Evolutionary conservation across 2,329 filamentous ascomycete species (phyloP), one percentile per base, ranked within the genome.

Genomic region (Claviceps quebecensis): DNA sequence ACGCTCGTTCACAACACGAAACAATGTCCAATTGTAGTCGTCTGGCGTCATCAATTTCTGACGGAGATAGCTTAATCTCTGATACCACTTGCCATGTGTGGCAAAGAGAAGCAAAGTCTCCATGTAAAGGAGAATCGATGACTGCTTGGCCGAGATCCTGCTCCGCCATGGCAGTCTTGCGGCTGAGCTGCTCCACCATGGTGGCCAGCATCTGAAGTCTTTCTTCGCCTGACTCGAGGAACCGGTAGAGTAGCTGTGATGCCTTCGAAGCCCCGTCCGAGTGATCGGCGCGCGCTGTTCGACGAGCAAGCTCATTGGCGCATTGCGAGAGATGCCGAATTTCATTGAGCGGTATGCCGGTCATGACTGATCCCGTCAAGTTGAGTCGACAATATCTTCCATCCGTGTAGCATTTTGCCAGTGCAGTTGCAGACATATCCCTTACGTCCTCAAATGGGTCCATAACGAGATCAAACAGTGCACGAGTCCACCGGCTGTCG

Each of bases 381-480:
- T 48, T 45, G 19, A 66, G 60, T 11, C 54, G 54, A 11, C 55
- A 56, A 41, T 65, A 70, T 23, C 67, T 62, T 16, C 63, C 58
- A 23, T 69, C 65, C 2, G 71, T 66, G 41, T 78, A 70, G n/a
- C 77, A 59, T 49, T 70, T 72, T 55, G 63, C 65, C 29, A 86
- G 58, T 2, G 81, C 68, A 1, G 65, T 66, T 0, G 73, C 69
- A 2, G 80, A 75, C 39, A 69, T 67, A 44, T 77, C 80, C 57
- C 91, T 77, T 4, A 97, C 86, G 65, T 98, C 93, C 52, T 97
- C 93, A 60, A 95, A 98, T 0, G 91, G 87, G 59, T 98, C 87
- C 61, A 95, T 73, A 7, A 95, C 68, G 22, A 95, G 76, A 63
- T 95, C 88, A 14, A 90, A 70, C 6, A 97, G 70, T 4, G 82